Evolutionary conservation across 176 grass and related monocot genomes (phyloP).

Genomic region (Pontederia paniculata): DNA sequence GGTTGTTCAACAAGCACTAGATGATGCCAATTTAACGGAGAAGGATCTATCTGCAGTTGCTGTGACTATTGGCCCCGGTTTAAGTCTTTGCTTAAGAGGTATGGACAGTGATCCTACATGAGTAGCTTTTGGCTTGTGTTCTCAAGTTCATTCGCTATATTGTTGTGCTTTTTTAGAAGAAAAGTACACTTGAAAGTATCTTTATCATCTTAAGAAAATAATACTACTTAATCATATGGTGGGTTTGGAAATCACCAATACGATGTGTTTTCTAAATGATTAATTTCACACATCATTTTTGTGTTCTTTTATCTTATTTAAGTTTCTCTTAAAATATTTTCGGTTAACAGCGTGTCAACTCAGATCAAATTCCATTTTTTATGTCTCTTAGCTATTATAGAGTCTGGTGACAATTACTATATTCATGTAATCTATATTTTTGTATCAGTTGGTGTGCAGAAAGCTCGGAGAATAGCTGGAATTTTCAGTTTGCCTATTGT

Average conservation of each 20-base stretch:
- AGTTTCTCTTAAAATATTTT: too few relatives aligned
- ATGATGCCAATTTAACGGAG: slow-evolving; percentile 54
- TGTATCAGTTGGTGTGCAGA: slow-evolving; percentile 74
- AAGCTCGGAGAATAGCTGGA: slow-evolving; percentile 72
- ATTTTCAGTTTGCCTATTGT: slow-evolving; percentile 63
- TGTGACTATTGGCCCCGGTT: slow-evolving; percentile 84
- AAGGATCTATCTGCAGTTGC: slow-evolving; percentile 76
- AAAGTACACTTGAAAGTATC: too few relatives aligned
- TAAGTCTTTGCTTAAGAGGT: slow-evolving; percentile 94
- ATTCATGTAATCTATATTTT: neutral
- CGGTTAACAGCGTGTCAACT: too few relatives aligned
- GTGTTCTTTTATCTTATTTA: too few relatives aligned
- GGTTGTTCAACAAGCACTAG: slow-evolving; percentile 78
- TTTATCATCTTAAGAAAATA: too few relatives aligned
- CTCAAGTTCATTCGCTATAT: too few relatives aligned
- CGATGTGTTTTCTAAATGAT: too few relatives aligned
- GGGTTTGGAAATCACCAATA: too few relatives aligned
- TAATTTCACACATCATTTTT: too few relatives aligned
- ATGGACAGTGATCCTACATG: neutral
- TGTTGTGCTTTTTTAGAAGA: too few relatives aligned
- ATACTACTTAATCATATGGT: too few relatives aligned
- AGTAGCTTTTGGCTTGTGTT: neutral
- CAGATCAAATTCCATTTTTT: too few relatives aligned
- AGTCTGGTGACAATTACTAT: neutral
- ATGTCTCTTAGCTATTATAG: neutral